Evolutionary conservation across 176 grass and related monocot genomes (phyloP).

Genomic region (maize (Zea mays)): Zm-B73-REFERENCE-NAM-5.0 NC_050096.1:240707501-240708000

Average conservation of each 20-base stretch:
- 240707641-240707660: slow-evolving; percentile 9
- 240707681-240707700: neutral
- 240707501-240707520: neutral
- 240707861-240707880: slow-evolving; percentile 23
- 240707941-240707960: neutral
- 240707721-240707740: slow-evolving; percentile 63
- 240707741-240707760: slow-evolving; percentile 90
- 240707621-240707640: slow-evolving; percentile 21
- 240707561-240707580: slow-evolving; percentile 58
- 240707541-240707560: slow-evolving; percentile 61
- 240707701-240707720: slow-evolving; percentile 39
- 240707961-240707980: neutral
- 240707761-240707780: slow-evolving; percentile 82
- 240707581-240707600: slow-evolving; percentile 58
- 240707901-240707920: neutral
- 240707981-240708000: neutral
- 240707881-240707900: neutral
- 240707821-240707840: slow-evolving; percentile 85
- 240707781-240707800: slow-evolving; percentile 71
- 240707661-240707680: neutral
- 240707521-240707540: neutral
- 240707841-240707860: slow-evolving; percentile 99
- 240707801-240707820: slow-evolving; percentile 62
- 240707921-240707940: neutral
- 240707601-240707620: slow-evolving; percentile 63